A percentile compares a stretch with the other conserved stretches of the same genome.
These are phyloP conservation scores for Aegilops tauschii DNA, from an alignment of 176 grass and related monocot species.

Conservation along the genomic window DNA sequence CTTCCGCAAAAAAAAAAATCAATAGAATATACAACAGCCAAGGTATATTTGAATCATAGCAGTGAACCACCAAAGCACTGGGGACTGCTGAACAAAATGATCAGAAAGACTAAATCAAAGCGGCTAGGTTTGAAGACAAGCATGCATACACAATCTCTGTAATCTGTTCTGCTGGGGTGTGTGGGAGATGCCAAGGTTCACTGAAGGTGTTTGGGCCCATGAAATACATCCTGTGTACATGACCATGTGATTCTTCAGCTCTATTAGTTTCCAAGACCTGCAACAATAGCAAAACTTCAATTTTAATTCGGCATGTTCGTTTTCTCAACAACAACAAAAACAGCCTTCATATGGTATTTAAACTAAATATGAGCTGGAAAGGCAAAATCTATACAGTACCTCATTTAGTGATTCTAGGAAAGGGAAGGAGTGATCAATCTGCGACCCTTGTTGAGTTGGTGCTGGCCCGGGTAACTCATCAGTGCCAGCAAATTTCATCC, in stretches of 20 bases:
- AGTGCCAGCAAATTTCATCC: slow-evolving; percentile 98
- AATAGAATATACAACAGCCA: background rate
- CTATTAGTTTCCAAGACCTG: slow-evolving; percentile 99
- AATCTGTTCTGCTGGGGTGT: slow-evolving; percentile 86
- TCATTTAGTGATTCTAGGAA: slow-evolving; percentile 99
- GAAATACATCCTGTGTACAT: slow-evolving; percentile 98
- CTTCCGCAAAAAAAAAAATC: background rate
- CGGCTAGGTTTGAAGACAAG: slow-evolving; percentile 17
- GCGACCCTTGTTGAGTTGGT: slow-evolving; percentile 94
- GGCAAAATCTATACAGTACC: slow-evolving; percentile 43
- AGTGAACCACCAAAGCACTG: background rate
- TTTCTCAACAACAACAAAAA: background rate
- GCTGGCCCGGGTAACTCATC: slow-evolving; percentile 96
- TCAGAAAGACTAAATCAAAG: slow-evolving; percentile 8
- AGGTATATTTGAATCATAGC: background rate
- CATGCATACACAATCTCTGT: slow-evolving; percentile 88
- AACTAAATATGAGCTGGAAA: background rate
- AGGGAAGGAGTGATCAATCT: slow-evolving; percentile 99
- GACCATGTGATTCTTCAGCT: slow-evolving; percentile 90
- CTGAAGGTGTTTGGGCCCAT: slow-evolving; percentile 99
- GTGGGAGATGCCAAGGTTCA: slow-evolving; percentile 97
- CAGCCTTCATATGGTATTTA: background rate
- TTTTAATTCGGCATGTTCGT: background rate
- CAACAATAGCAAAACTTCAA: slow-evolving; percentile 28
- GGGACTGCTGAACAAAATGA: slow-evolving; percentile 13